Base-by-base conservation (phyloP, 228 moss, liverwort and hornwort genomes). In the Sphagnum fallax region DNA sequence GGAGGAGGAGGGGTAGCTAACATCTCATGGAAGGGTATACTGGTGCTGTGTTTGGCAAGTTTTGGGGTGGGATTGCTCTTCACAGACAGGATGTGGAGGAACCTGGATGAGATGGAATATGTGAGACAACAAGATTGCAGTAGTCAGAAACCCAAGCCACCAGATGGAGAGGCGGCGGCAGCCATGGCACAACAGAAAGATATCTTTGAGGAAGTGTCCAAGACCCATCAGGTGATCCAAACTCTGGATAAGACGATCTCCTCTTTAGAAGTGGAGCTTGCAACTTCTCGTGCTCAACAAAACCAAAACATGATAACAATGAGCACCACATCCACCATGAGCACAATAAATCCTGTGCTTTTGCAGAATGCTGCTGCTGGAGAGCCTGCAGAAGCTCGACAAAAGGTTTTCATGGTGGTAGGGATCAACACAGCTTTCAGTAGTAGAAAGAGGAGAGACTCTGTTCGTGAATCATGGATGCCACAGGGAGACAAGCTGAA, bases 351-450 rank as follows among this genome's bases (percentile, higher is more conserved):
- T 12, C 85, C 85, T 18, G 72, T 81, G 10, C 61, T 85, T 8
- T 32, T 32, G 32, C 53, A 16, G 4, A 79, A 78, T 51, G 77
- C 68, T 71, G 76, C 83, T 7, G 74, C 60, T 15, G 84, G 82
- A 71, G 90, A 75, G 55, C 74, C 74, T 48, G 18, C 64, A 2
- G 90, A 70, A 55, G 93, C 79, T 12, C 85, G 82, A 57, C 88
- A 81, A 52, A 97, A 85, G 77, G 97, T 87, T 16, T 97, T 97
- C 60, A 82, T 93, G 51, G 91, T 97, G 48, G 88, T 97, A 47
- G 97, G 97, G 12, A 90, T 97, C 75, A 97, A 97, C 67, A 97
- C 97, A 6, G 97, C 97, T 6, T 97, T 97, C 75, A 97, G 97
- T 74, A 97, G 93, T 53, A 80, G 97, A 51, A 97, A 91, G 79